A percentile compares a stretch with the other conserved stretches of the same genome.
Evolutionary conservation across 2,329 filamentous ascomycete species (phyloP).

Genomic region (Fusarium coffeatum): DNA sequence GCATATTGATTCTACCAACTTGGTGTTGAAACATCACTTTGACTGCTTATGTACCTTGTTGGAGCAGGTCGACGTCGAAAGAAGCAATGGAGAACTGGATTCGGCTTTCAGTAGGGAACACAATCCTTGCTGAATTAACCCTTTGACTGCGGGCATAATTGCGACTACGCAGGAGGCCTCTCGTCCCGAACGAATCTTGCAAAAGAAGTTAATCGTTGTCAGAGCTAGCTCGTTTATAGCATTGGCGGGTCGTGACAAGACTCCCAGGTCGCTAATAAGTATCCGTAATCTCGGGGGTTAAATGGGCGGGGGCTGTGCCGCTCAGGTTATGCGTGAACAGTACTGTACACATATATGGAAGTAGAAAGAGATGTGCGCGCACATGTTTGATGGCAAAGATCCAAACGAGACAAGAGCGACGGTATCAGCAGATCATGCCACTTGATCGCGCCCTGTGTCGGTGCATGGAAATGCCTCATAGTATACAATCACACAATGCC

Average conservation of each 20-base stretch:
- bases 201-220: conserved; percentile 11
- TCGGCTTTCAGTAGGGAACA: not conserved
- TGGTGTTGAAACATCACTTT: not conserved
- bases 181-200: not conserved
- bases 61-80: conserved; percentile 12
- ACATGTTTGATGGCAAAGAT: conserved; percentile 15
- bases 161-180: conserved; percentile 36
- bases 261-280: conserved; percentile 20
- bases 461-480: conserved; percentile 45
- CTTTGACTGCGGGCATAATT: not conserved
- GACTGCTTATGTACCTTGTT: not conserved
- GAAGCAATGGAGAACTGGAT: not conserved
- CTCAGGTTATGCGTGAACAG: conserved; percentile 5
- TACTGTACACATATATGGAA: not conserved
- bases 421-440: conserved; percentile 36
- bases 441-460: conserved; percentile 31
- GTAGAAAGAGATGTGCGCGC: conserved; percentile 9
- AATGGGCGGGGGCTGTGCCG: conserved; percentile 23
- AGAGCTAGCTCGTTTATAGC: conserved; percentile 29
- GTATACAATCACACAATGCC: not conserved
- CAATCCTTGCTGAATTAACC: not conserved
- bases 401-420: conserved; percentile 28
- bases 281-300: conserved; percentile 15
- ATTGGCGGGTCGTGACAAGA: conserved; percentile 16
- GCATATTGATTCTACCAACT: not conserved